A percentile compares a stretch with the other conserved stretches of the same genome.
These are phyloP conservation scores for Guadua angustifolia DNA, from an alignment of 176 grass and related monocot species.

Conservation along the genomic window DNA sequence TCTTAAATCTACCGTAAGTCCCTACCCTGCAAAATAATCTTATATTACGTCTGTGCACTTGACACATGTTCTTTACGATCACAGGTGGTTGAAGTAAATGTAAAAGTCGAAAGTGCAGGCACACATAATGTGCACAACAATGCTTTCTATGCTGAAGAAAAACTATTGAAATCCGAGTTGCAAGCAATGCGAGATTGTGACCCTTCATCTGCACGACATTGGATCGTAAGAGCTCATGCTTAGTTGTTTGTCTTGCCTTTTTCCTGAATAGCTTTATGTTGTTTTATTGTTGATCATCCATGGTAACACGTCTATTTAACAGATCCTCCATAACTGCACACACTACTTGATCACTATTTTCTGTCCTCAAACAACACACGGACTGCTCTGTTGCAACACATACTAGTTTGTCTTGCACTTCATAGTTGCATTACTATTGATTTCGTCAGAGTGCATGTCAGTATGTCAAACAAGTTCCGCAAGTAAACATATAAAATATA, in stretches of 20 bases:
- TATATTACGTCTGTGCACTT: neutral
- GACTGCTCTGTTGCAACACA: neutral
- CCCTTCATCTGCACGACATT: conserved; percentile 85
- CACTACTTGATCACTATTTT: neutral
- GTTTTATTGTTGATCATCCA: conserved; percentile 9
- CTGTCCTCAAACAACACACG: neutral
- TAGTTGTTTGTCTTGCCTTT: neutral
- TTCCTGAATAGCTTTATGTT: neutral
- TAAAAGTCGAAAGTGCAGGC: conserved; percentile 83
- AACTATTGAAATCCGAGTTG: conserved; percentile 83
- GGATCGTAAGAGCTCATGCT: conserved; percentile 74
- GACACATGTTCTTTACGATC: conserved; percentile 11
- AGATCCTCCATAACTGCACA: neutral
- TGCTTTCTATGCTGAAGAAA: conserved; percentile 95
- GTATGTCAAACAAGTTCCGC: neutral
- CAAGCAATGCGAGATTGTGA: conserved; percentile 97
- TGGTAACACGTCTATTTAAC: neutral
- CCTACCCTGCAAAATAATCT: neutral
- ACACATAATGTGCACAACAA: conserved; percentile 93
- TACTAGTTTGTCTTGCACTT: neutral
- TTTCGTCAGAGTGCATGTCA: conserved; percentile 15
- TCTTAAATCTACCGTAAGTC: neutral
- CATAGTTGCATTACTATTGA: neutral
- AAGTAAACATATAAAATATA: conserved; percentile 2
- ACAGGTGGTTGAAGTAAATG: conserved; percentile 97